Conservation (phyloP, 805 yeast species). For the Cyberlindnera mycetangii region DNA sequence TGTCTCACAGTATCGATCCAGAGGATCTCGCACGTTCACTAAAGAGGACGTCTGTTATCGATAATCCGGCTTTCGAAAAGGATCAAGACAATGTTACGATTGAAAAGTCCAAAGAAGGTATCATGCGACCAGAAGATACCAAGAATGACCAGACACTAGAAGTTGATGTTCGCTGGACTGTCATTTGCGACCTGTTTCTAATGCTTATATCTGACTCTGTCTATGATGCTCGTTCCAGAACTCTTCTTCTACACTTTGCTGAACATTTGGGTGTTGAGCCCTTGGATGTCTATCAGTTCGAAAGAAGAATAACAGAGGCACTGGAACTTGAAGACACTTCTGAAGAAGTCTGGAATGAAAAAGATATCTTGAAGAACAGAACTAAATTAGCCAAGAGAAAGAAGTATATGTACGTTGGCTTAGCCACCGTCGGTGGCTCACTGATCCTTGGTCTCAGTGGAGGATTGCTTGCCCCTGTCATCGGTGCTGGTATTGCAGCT, state of each 20-base stretch:
- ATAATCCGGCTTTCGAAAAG: slow-evolving; percentile 44
- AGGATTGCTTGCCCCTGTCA: slow-evolving; percentile 94
- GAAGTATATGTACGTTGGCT: slow-evolving; percentile 81
- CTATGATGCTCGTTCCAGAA: slow-evolving; percentile 86
- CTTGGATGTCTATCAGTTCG: slow-evolving; percentile 85
- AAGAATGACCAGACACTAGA: slow-evolving; percentile 41
- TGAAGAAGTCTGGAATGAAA: slow-evolving; percentile 75
- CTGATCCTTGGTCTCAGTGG: slow-evolving; percentile 92
- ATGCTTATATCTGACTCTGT: slow-evolving; percentile 76
- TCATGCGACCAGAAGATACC: slow-evolving; percentile 16
- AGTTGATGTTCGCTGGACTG: slow-evolving; percentile 88
- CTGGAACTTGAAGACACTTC: slow-evolving; percentile 82
- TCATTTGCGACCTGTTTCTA: slow-evolving; percentile 85
- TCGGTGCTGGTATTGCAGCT: slow-evolving; percentile 98
- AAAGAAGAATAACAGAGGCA: slow-evolving; percentile 85
- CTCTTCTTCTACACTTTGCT: slow-evolving; percentile 71
- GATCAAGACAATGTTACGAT: slow-evolving; percentile 1
- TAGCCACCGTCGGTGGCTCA: slow-evolving; percentile 96
- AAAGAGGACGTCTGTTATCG: slow-evolving; percentile 45
- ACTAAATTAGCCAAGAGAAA: slow-evolving; percentile 61
- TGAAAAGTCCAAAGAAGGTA: slow-evolving; percentile 8
- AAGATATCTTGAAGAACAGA: slow-evolving; percentile 64
- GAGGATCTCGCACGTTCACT: slow-evolving; percentile 67
- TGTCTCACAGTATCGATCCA: slow-evolving; percentile 78
- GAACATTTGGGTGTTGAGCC: slow-evolving; percentile 49